These are phyloP conservation scores for Thermochaetoides dissita DNA, from an alignment of 2,329 filamentous ascomycete genomes.

Conservation along the genomic window DNA sequence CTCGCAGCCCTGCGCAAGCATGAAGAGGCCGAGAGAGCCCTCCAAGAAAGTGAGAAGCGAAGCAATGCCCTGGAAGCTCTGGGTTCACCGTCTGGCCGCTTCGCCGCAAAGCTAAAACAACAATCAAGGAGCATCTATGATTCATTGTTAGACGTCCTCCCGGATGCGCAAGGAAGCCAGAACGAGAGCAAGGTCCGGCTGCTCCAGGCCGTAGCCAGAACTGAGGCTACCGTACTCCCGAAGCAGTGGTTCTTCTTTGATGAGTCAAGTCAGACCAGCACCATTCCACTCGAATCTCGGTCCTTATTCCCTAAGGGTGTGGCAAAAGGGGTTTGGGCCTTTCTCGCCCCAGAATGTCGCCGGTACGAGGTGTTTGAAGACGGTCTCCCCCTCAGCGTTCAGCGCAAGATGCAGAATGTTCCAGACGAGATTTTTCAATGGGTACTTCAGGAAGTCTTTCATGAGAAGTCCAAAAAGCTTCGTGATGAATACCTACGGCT, in stretches of 20 bases:
- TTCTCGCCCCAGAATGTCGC: slow-evolving; percentile 33
- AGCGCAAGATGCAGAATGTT: slow-evolving; percentile 29
- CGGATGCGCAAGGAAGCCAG: slow-evolving; percentile 25
- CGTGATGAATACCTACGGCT: slow-evolving; percentile 48
- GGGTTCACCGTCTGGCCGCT: slow-evolving; percentile 5
- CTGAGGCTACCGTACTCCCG: slow-evolving; percentile 25
- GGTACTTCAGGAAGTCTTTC: slow-evolving; percentile 46
- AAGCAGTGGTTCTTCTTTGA: slow-evolving; percentile 39
- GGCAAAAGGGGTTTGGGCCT: slow-evolving; percentile 29
- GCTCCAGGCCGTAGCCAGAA: slow-evolving; percentile 34
- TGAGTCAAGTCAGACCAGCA: slow-evolving; percentile 7
- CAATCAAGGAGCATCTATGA: too few relatives aligned
- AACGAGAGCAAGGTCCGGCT: slow-evolving; percentile 29
- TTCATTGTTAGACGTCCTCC: slow-evolving; percentile 17
- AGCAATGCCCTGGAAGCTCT: slow-evolving; percentile 24
- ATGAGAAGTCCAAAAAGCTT: slow-evolving; percentile 40
- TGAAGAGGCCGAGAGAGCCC: slow-evolving; percentile 43
- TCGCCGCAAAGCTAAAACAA: too few relatives aligned
- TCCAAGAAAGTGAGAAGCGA: slow-evolving; percentile 39
- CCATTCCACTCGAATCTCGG: slow-evolving; percentile 11
- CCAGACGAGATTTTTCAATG: slow-evolving; percentile 54
- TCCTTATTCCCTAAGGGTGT: slow-evolving; percentile 25
- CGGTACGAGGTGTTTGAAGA: slow-evolving; percentile 47
- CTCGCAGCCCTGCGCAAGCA: slow-evolving; percentile 48
- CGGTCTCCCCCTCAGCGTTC: slow-evolving; percentile 44